These are phyloP conservation scores for Epichloe gansuensis DNA, from an alignment of 2,329 filamentous ascomycete species.

Conservation along the genomic window DNA sequence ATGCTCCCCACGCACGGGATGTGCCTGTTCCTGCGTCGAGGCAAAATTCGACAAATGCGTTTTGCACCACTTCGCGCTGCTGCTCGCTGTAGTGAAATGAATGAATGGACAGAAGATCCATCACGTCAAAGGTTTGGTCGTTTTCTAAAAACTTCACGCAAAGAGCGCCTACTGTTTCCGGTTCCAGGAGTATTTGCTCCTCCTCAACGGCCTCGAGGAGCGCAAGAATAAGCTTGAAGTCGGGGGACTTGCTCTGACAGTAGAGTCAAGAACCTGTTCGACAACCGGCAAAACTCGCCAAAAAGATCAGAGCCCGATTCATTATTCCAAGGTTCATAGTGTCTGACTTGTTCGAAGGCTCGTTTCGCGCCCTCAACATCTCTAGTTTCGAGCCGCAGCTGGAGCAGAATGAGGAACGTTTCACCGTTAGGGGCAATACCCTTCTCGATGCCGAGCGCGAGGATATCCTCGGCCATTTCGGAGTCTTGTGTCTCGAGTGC, in stretches of 20 bases:
- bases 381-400: slow-evolving; percentile 59
- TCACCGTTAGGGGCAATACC: slow-evolving; percentile 54
- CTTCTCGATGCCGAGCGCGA: slow-evolving; percentile 52
- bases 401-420: slow-evolving; percentile 64
- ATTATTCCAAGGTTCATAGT: slow-evolving; percentile 26
- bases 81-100: slow-evolving; percentile 56
- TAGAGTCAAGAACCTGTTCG: slow-evolving; percentile 62
- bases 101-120: slow-evolving; percentile 70
- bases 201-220: slow-evolving; percentile 63
- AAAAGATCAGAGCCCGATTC: slow-evolving; percentile 31
- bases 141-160: slow-evolving; percentile 61
- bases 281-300: slow-evolving; percentile 43
- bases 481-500: slow-evolving; percentile 59
- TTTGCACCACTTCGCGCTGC: slow-evolving; percentile 55
- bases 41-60: slow-evolving; percentile 56
- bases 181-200: slow-evolving; percentile 54
- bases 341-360: slow-evolving; percentile 41
- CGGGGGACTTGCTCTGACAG: slow-evolving; percentile 47
- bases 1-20: slow-evolving; percentile 51
- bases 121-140: slow-evolving; percentile 66
- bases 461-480: slow-evolving; percentile 61
- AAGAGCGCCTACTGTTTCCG: slow-evolving; percentile 63
- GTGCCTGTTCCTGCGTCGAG: slow-evolving; percentile 50
- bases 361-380: slow-evolving; percentile 59
- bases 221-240: slow-evolving; percentile 60